phyloP scores from a whole-genome alignment of 1,139 yeast species.

The Torulaspora pretoriensis region DNA sequence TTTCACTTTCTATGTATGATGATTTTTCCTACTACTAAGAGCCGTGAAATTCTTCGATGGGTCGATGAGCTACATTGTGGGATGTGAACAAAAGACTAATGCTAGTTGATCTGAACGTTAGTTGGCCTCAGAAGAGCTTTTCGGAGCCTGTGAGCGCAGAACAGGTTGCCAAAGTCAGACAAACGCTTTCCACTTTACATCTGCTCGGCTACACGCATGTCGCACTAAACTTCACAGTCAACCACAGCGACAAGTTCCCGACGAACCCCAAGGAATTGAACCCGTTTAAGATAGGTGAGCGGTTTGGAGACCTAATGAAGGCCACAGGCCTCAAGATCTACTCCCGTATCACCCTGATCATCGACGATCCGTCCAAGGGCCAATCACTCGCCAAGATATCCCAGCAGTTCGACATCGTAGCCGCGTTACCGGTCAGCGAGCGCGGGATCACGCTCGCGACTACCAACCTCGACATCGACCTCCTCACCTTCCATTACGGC shows the following conservation, averaged over 20 bases:
- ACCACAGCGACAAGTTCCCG: conserved; percentile 58
- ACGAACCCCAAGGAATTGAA: conserved; percentile 26
- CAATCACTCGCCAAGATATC: conserved; percentile 63
- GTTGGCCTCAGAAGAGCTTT: conserved; percentile 67
- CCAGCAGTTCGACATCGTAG: conserved; percentile 68
- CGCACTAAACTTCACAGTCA: conserved; percentile 64
- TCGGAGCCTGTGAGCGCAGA: conserved; percentile 39
- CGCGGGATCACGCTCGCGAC: conserved; percentile 73
- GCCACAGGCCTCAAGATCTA: conserved; percentile 51
- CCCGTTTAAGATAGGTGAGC: conserved; percentile 29
- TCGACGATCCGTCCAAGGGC: conserved; percentile 74
- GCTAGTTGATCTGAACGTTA: conserved; percentile 73
- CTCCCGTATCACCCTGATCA: conserved; percentile 67
- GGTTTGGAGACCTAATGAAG: conserved; percentile 30
- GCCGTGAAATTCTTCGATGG: conserved; percentile 1
- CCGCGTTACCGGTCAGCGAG: conserved; percentile 78
- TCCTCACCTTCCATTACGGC: conserved; percentile 67
- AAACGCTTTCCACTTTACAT: conserved; percentile 52
- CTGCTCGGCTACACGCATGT: conserved; percentile 67
- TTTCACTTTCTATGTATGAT: not conserved
- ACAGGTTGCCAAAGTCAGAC: conserved; percentile 45
- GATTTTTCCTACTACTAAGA: not conserved
- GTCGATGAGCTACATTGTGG: conserved; percentile 1
- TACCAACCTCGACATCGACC: conserved; percentile 59
- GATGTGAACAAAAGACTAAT: conserved; percentile 24